These are phyloP conservation scores for Escallonia herrerae DNA, from an alignment of 129 eudicot species.

Conservation along the genomic window DNA sequence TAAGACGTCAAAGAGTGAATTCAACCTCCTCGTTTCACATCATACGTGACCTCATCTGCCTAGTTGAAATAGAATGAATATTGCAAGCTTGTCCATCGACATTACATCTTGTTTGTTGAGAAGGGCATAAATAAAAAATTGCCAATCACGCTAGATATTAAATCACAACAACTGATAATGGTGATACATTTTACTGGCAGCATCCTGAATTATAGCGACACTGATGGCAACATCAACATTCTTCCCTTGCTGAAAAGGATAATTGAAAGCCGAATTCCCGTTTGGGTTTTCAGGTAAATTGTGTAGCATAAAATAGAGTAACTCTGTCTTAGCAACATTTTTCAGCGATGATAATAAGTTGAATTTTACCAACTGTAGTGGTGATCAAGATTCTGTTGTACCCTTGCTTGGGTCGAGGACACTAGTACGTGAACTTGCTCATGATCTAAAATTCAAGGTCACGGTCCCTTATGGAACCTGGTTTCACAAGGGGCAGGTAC, in stretches of 20 bases:
- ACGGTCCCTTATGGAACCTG: conserved; percentile 91
- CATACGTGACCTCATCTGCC: too few relatives aligned
- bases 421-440: conserved; percentile 82
- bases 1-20: too few relatives aligned
- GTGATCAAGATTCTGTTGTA: conserved; percentile 97
- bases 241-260: conserved; percentile 80
- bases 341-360: background rate
- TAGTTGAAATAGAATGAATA: too few relatives aligned
- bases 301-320: background rate
- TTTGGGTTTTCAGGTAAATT: conserved; percentile 92
- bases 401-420: conserved; percentile 90
- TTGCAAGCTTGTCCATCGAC: too few relatives aligned
- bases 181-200: conserved; percentile 24
- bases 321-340: background rate
- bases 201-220: conserved; percentile 45
- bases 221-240: conserved; percentile 71
- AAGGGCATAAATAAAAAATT: too few relatives aligned
- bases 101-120: too few relatives aligned
- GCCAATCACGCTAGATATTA: too few relatives aligned
- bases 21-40: too few relatives aligned
- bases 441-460: conserved; percentile 52
- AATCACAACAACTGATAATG: too few relatives aligned
- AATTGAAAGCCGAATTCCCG: conserved; percentile 46
- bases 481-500: conserved; percentile 95
- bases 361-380: conserved; percentile 36